Evolutionary conservation across 495 filamentous ascomycete genomes (phyloP).

Genomic region (Parathielavia hyrcaniae): DNA sequence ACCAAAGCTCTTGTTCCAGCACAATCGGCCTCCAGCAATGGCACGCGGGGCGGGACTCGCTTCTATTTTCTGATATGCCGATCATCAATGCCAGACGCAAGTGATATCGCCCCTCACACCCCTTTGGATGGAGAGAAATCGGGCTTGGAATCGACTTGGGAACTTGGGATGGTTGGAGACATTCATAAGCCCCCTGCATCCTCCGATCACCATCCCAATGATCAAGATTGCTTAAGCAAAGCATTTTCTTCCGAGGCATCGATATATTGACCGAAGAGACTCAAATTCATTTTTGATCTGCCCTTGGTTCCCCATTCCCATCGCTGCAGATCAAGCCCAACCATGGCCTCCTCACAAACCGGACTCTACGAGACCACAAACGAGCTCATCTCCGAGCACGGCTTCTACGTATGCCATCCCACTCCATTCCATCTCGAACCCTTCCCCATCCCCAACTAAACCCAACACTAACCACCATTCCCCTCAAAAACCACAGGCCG

Average conservation of each 20-base stretch:
- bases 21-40: no score
- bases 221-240: not conserved
- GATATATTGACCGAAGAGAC: not conserved
- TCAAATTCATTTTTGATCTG: not conserved
- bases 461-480: not conserved
- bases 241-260: not conserved
- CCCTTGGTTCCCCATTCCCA: not conserved
- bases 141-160: no score
- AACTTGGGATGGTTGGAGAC: not conserved
- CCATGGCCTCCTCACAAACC: not conserved
- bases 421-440: not conserved
- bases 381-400: not conserved
- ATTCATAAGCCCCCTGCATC: not conserved
- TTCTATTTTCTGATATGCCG: not conserved
- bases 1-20: no score
- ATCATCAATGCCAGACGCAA: not conserved
- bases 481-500: not conserved
- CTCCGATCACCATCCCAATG: no score
- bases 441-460: not conserved
- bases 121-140: not conserved
- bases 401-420: not conserved
- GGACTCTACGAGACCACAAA: not conserved
- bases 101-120: not conserved
- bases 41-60: not conserved
- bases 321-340: no score